Evolutionary conservation across 2,329 filamentous ascomycete species (phyloP), one percentile per base, ranked within the genome.

Genomic region (Hawksworthiomyces lignivorus): DNA sequence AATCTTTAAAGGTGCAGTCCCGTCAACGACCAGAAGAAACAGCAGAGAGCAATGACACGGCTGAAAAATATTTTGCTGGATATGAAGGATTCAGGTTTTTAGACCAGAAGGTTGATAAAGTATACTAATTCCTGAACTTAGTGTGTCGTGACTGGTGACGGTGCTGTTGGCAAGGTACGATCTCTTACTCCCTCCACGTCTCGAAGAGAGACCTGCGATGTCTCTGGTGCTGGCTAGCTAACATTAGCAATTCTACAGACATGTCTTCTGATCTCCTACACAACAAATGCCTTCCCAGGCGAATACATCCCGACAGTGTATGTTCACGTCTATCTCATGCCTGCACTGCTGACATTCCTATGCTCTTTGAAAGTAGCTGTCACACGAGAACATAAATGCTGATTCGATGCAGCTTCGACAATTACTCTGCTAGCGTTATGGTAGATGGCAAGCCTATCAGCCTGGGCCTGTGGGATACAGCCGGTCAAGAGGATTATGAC

Each of bases 251-350:
- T 26, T 36, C 33, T 41, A 30, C 48, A 96, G 90, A 98, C 92
- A 75, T 98, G 92, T 73, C 82, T 98, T 47, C 82, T 98, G 57
- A 98, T 98, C 63, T 97, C 90, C 40, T 98, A 98, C 72, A 97
- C 92, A 50, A 98, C 92, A 50, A 98, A 97, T 72, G 92, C 92
- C 52, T 98, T 98, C 65, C 92, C 92, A n/a, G 92, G 92, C 65
- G 92, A 98, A 75, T 98, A 98, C 68, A 97, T 98, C 56, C 92
- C 92, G 53, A 98, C 92, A 56, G 92, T 98, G 85, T 92, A 70
- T 65, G 83, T 73, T 33, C 26, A 5, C 3, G 10, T n/a, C n/a
- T n/a, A n/a, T n/a, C n/a, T n/a, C n/a, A 26, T 26, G 24, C 24
- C 24, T 26, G 3, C 3, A 12, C n/a, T n/a, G n/a, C n/a, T n/a